phyloP scores from a whole-genome alignment of 1,284 basidiomycete genomes.

The Phlebopus sp. region DNA sequence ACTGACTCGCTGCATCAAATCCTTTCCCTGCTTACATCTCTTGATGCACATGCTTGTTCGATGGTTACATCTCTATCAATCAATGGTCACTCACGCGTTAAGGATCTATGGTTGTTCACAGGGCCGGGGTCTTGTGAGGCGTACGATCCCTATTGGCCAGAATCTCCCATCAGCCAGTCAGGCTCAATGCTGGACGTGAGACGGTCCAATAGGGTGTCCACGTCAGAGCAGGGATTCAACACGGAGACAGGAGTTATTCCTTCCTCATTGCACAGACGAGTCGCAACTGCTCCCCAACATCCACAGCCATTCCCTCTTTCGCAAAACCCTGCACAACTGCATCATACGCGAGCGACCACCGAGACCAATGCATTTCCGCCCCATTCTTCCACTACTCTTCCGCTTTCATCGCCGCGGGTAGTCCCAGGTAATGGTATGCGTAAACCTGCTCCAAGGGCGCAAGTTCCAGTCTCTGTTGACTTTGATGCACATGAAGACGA shows the following conservation, averaged over 20 bases:
- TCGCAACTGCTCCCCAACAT: slow-evolving; percentile 31
- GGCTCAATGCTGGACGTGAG: slow-evolving; percentile 33
- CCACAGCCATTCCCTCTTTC: slow-evolving; percentile 15
- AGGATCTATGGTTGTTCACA: slow-evolving; percentile 77
- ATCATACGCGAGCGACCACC: slow-evolving; percentile 19
- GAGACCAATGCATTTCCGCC: slow-evolving; percentile 23
- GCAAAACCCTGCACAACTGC: slow-evolving; percentile 17
- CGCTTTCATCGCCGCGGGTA: slow-evolving; percentile 25
- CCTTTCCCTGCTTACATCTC: slow-evolving; percentile 58
- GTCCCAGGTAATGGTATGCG: slow-evolving; percentile 38
- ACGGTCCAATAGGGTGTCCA: slow-evolving; percentile 34
- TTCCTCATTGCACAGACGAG: slow-evolving; percentile 32
- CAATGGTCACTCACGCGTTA: slow-evolving; percentile 63
- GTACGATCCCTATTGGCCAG: slow-evolving; percentile 33
- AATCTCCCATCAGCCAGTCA: slow-evolving; percentile 33
- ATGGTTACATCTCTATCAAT: slow-evolving; percentile 68
- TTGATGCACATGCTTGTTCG: slow-evolving; percentile 66
- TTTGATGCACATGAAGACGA: slow-evolving; percentile 39
- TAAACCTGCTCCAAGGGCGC: slow-evolving; percentile 58
- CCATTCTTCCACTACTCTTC: slow-evolving; percentile 14
- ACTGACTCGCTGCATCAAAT: slow-evolving; percentile 75
- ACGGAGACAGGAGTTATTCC: slow-evolving; percentile 24
- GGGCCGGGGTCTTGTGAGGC: slow-evolving; percentile 44
- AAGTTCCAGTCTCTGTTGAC: slow-evolving; percentile 58
- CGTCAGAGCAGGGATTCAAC: slow-evolving; percentile 28